Percentiles rank a stretch among this genome's conserved stretches.
phyloP scores from a whole-genome alignment of 2,329 filamentous ascomycete species.

The Aspergillus melleus region DNA sequence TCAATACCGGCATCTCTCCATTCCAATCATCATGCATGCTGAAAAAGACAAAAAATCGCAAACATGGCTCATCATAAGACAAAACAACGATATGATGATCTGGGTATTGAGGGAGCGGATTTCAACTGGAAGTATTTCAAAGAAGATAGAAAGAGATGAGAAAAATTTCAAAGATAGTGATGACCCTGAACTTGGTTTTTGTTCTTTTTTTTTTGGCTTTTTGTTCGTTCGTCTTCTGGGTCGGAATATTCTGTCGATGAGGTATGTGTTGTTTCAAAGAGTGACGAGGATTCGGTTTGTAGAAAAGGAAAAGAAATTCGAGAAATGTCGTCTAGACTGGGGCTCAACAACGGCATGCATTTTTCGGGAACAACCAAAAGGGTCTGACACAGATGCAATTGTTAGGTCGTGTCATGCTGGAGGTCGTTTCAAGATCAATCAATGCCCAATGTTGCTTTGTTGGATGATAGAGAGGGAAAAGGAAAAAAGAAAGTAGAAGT shows the following conservation, averaged over 20 bases:
- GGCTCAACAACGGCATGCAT: constrained; percentile 11
- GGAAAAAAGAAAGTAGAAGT: neutral
- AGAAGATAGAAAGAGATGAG: neutral
- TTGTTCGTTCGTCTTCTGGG: constrained; percentile 1
- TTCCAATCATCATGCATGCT: constrained; percentile 24
- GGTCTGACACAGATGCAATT: neutral
- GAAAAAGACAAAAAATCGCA: constrained; percentile 10
- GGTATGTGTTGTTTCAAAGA: constrained; percentile 1
- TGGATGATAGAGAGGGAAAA: neutral
- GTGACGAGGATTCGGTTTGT: constrained; percentile 7
- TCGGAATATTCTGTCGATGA: neutral
- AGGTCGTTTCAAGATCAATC: neutral
- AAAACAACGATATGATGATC: constrained; percentile 14
- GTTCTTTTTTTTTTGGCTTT: constrained; percentile 12
- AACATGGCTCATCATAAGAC: constrained; percentile 13
- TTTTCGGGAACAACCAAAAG: neutral
- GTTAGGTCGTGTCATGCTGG: neutral
- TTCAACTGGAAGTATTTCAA: constrained; percentile 4
- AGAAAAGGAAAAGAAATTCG: constrained; percentile 15
- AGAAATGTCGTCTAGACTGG: constrained; percentile 10
- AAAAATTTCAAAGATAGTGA: constrained; percentile 1
- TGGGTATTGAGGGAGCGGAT: constrained; percentile 5
- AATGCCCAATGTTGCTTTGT: constrained; percentile 2
- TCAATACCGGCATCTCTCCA: constrained; percentile 24
- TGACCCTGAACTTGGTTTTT: constrained; percentile 1